Percentiles rank a stretch among this genome's conserved stretches.
Evolutionary conservation across 2,329 filamentous ascomycete species (phyloP).

Genomic region (Fusarium tjaetaba): DNA sequence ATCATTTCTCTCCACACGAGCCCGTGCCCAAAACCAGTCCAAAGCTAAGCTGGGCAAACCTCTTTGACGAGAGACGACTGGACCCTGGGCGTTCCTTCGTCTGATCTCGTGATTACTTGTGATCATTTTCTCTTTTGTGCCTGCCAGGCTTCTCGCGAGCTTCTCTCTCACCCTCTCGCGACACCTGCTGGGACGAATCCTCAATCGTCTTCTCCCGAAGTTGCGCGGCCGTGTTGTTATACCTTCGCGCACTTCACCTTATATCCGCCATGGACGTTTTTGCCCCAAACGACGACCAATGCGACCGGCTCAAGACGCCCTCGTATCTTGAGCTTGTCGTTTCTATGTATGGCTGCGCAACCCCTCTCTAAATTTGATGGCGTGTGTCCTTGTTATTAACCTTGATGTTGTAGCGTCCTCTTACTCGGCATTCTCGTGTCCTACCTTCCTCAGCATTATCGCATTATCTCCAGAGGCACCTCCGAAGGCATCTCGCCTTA

Average conservation of each 20-base stretch:
- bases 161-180: not conserved
- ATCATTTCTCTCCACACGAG: conserved; percentile 23
- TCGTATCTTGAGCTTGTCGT: conserved; percentile 65
- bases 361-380: not conserved
- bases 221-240: conserved; percentile 7
- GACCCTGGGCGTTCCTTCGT: conserved; percentile 27
- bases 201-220: not conserved
- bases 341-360: conserved; percentile 58
- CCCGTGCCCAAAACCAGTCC: conserved; percentile 22
- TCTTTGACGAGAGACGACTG: conserved; percentile 22
- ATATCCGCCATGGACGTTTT: conserved; percentile 43
- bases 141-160: conserved; percentile 1
- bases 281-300: conserved; percentile 45
- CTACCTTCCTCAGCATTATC: conserved; percentile 93
- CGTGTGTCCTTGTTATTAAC: conserved; percentile 5
- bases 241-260: not conserved
- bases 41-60: conserved; percentile 20
- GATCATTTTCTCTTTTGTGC: conserved; percentile 17
- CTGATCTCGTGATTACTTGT: conserved; percentile 39
- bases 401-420: conserved; percentile 65
- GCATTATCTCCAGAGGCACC: conserved; percentile 85
- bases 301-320: conserved; percentile 62
- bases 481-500: conserved; percentile 96
- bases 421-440: conserved; percentile 89
- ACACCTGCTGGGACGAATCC: conserved; percentile 15